phyloP scores from a whole-genome alignment of 176 grass and related monocot species.

The Oryza glaberrima region DNA sequence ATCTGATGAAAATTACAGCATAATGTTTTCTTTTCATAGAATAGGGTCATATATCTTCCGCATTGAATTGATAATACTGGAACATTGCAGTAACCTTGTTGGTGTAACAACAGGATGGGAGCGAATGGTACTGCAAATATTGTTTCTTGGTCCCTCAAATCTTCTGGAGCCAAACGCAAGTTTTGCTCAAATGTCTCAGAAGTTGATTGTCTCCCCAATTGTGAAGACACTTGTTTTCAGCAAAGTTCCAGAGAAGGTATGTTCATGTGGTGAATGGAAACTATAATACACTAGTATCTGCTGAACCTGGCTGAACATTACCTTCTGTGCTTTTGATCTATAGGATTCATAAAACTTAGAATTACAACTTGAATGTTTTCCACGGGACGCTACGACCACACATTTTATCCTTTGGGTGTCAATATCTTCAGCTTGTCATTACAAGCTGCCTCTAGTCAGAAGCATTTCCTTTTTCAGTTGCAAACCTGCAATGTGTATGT shows the following conservation, averaged over 20 bases:
- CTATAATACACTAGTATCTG: neutral
- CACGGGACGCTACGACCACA: neutral
- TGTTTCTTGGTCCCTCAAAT: conserved; percentile 94
- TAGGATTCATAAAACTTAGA: too few species aligned
- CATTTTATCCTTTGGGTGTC: neutral
- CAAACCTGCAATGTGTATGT: neutral
- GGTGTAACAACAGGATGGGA: conserved; percentile 76
- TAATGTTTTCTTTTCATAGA: neutral
- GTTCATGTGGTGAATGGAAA: neutral
- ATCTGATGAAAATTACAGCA: neutral
- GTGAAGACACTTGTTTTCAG: conserved; percentile 95
- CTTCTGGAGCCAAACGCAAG: conserved; percentile 84
- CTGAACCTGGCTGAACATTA: neutral
- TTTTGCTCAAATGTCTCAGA: conserved; percentile 94
- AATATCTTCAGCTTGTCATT: neutral
- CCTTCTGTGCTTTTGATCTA: neutral
- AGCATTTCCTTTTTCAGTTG: neutral
- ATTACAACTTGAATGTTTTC: neutral
- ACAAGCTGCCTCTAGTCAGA: neutral
- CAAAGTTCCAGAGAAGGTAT: conserved; percentile 98
- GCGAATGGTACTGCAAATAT: conserved; percentile 93
- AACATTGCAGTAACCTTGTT: neutral
- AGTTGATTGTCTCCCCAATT: conserved; percentile 93
- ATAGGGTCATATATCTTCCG: neutral
- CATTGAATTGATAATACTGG: neutral